phyloP scores from a whole-genome alignment of 495 filamentous ascomycete genomes.

The Xylaria flabelliformis region DNA sequence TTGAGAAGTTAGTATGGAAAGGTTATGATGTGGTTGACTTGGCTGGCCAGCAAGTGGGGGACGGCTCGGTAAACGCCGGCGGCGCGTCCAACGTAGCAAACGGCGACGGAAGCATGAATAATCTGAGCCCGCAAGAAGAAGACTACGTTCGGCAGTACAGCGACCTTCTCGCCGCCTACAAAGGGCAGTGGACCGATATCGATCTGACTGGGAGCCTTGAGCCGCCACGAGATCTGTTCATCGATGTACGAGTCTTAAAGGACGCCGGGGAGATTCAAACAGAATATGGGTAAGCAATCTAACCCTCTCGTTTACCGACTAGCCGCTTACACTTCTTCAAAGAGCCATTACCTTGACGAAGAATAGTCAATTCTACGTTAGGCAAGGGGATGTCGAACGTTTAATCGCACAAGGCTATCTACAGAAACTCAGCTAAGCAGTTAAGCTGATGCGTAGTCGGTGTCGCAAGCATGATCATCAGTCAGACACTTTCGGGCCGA shows the following conservation, averaged over 20 bases:
- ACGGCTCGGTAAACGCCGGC: constrained; percentile 37
- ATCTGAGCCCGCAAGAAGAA: constrained; percentile 94
- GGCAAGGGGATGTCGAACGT: constrained; percentile 94
- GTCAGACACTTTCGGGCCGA: not conserved
- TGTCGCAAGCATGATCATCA: not conserved
- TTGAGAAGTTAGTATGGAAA: constrained; percentile 93
- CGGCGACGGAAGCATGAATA: constrained; percentile 64
- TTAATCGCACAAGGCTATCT: constrained; percentile 97
- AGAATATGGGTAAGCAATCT: constrained; percentile 84
- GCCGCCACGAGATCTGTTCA: constrained; percentile 93
- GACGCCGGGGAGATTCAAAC: constrained; percentile 99
- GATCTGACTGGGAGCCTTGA: constrained; percentile 95
- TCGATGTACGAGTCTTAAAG: constrained; percentile 95
- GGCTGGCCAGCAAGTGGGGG: constrained; percentile 47
- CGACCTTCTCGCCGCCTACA: constrained; percentile 93
- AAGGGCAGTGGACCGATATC: constrained; percentile 98
- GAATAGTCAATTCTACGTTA: constrained; percentile 97
- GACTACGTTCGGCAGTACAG: constrained; percentile 92
- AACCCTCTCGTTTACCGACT: constrained; percentile 18
- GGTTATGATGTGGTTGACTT: constrained; percentile 76
- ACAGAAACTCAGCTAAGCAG: constrained; percentile 82
- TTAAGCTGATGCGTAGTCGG: not conserved
- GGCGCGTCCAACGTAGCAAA: constrained; percentile 41
- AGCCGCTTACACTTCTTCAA: constrained; percentile 33
- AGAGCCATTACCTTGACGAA: constrained; percentile 96